These are phyloP conservation scores for Colletotrichum somersetense DNA, from an alignment of 2,329 filamentous ascomycete species.

Conservation along the genomic window DNA sequence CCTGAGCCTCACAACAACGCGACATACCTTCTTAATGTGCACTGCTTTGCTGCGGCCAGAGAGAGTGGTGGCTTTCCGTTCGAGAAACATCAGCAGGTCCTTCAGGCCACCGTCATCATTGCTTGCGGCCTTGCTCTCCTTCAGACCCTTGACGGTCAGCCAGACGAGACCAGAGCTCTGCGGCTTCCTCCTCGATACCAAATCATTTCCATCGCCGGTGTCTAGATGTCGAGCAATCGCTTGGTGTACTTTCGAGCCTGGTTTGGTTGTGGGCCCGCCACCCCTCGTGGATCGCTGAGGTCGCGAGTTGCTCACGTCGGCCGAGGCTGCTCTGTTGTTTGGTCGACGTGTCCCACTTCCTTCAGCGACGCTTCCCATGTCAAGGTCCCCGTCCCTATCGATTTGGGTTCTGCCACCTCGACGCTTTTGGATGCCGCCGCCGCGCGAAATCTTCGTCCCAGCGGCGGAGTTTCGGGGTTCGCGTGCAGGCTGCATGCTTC, in stretches of 20 bases:
- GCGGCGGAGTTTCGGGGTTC: slow-evolving; percentile 49
- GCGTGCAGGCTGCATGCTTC: slow-evolving; percentile 46
- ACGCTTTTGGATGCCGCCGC: slow-evolving; percentile 64
- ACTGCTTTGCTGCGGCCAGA: slow-evolving; percentile 60
- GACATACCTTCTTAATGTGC: slow-evolving; percentile 84
- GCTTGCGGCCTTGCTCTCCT: slow-evolving; percentile 74
- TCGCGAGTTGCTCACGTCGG: slow-evolving; percentile 48
- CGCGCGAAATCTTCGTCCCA: slow-evolving; percentile 53
- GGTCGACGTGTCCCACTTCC: slow-evolving; percentile 48
- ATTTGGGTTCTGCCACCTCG: slow-evolving; percentile 54
- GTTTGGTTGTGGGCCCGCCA: slow-evolving; percentile 37
- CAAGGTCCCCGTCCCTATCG: slow-evolving; percentile 71
- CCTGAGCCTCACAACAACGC: slow-evolving; percentile 51
- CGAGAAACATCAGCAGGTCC: slow-evolving; percentile 75
- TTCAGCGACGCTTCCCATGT: slow-evolving; percentile 61
- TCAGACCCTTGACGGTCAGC: slow-evolving; percentile 72
- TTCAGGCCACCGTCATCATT: slow-evolving; percentile 77
- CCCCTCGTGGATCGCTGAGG: slow-evolving; percentile 49
- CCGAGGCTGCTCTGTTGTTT: slow-evolving; percentile 48
- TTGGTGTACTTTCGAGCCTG: slow-evolving; percentile 43
- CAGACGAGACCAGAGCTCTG: slow-evolving; percentile 43
- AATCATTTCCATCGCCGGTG: slow-evolving; percentile 40
- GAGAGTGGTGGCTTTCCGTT: slow-evolving; percentile 75
- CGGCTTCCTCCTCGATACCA: slow-evolving; percentile 41
- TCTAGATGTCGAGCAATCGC: slow-evolving; percentile 40